These are phyloP conservation scores for Fusarium sp. DNA, from an alignment of 2,329 filamentous ascomycete species.

Conservation along the genomic window DNA sequence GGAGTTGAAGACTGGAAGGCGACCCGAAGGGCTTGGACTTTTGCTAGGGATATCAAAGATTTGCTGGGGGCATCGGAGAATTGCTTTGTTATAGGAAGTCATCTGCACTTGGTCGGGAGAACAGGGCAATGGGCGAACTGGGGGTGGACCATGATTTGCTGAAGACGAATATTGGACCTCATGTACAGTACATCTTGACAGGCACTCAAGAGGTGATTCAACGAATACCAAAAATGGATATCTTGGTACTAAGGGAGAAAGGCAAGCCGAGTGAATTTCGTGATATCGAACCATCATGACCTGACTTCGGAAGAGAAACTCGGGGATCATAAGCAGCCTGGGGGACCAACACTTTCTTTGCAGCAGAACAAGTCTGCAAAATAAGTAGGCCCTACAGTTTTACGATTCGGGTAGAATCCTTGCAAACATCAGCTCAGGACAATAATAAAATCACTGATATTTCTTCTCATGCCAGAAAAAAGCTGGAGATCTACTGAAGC, in stretches of 20 bases:
- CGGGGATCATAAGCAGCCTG: neutral
- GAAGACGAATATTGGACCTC: neutral
- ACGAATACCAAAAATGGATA: conserved; percentile 9
- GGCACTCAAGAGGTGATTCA: neutral
- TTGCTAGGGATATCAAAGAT: too few relatives aligned
- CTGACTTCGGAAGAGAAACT: conserved; percentile 37
- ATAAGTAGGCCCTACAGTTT: too few relatives aligned
- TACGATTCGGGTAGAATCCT: too few relatives aligned
- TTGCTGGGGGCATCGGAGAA: too few relatives aligned
- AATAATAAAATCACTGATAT: too few relatives aligned
- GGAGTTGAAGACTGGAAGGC: neutral
- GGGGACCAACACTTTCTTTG: neutral
- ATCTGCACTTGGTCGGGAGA: neutral
- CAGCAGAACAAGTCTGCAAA: too few relatives aligned
- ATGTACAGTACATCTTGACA: conserved; percentile 3
- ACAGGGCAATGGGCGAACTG: neutral
- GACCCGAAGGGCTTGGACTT: neutral
- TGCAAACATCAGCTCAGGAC: too few relatives aligned
- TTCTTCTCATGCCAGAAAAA: too few relatives aligned
- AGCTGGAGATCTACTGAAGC: too few relatives aligned
- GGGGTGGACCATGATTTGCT: neutral
- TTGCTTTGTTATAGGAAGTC: neutral
- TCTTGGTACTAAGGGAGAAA: neutral
- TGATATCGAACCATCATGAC: conserved; percentile 48
- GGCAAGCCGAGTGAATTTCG: conserved; percentile 27